Conservation (phyloP, 225 moss, liverwort and hornwort species). For the Marchantia paleacea region DNA sequence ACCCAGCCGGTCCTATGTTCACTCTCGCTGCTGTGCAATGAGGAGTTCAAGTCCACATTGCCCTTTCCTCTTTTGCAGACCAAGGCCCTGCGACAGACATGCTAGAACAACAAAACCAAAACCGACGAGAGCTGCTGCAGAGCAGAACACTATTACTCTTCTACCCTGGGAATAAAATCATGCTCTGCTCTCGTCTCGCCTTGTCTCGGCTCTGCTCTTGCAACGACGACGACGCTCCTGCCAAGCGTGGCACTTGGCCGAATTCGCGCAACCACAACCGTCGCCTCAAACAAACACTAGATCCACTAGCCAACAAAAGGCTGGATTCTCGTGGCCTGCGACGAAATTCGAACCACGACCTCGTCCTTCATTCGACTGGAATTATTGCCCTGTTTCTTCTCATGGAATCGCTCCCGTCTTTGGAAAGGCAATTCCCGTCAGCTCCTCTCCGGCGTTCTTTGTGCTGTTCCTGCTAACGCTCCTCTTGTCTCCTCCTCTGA, state of each 20-base stretch:
- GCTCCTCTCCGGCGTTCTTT: background rate
- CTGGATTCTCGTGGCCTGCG: slow-evolving; percentile 5
- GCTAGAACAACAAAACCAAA: background rate
- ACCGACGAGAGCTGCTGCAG: too few relatives aligned
- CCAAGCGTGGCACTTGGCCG: slow-evolving; percentile 5
- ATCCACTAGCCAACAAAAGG: background rate
- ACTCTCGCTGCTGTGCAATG: background rate
- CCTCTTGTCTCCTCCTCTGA: background rate
- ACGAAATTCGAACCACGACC: background rate
- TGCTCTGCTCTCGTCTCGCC: background rate
- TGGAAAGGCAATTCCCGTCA: background rate
- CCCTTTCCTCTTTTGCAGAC: too few relatives aligned
- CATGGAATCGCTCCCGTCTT: background rate
- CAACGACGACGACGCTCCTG: background rate
- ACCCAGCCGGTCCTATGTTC: background rate
- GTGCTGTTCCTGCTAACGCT: background rate
- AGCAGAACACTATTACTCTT: background rate
- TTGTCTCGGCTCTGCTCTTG: background rate
- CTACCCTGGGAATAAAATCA: background rate
- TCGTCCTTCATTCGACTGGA: background rate
- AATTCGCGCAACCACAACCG: background rate
- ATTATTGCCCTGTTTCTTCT: background rate
- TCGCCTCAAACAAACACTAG: background rate
- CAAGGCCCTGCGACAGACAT: background rate
- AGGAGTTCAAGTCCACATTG: background rate